A percentile compares a stretch with the other conserved stretches of the same genome.
Conservation (phyloP, 257 asterid genomes). For the Agastache rugosa region DNA sequence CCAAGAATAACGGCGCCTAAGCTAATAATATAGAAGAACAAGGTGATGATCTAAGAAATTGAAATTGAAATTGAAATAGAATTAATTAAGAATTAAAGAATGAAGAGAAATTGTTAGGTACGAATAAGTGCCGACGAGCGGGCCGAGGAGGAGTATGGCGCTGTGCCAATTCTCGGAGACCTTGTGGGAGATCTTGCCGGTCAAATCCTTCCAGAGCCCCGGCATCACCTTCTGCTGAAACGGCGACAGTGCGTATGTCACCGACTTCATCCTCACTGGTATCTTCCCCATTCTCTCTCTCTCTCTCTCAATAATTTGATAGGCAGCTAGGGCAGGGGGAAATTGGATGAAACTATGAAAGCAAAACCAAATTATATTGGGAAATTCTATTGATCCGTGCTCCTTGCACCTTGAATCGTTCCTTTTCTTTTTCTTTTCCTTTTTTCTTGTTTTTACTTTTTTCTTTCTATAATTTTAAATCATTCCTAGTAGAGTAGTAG, state of each 20-base stretch:
- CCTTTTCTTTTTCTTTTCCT: background rate
- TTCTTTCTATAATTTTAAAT: no score
- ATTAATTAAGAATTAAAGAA: no score
- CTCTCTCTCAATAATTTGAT: constrained; percentile 29
- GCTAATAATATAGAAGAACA: no score
- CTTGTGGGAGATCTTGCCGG: constrained; percentile 84
- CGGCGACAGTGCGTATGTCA: constrained; percentile 84
- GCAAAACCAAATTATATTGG: no score
- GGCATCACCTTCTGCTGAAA: constrained; percentile 93
- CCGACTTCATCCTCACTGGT: constrained; percentile 87
- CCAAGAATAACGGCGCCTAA: no score
- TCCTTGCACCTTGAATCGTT: background rate
- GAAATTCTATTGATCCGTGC: background rate
- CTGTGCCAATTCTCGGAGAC: constrained; percentile 78
- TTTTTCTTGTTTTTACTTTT: no score
- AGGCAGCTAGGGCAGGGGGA: background rate
- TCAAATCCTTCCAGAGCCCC: constrained; percentile 85
- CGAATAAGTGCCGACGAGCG: constrained; percentile 81
- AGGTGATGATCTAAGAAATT: no score
- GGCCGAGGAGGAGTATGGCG: constrained; percentile 72
- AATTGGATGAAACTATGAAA: background rate
- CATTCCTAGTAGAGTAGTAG: no score
- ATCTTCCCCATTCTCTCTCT: constrained; percentile 76
- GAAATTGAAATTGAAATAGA: no score
- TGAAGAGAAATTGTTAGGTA: constrained; percentile 28